Conservation (phyloP, 768 basidiomycete species). For the Amanita fuliginea region DNA sequence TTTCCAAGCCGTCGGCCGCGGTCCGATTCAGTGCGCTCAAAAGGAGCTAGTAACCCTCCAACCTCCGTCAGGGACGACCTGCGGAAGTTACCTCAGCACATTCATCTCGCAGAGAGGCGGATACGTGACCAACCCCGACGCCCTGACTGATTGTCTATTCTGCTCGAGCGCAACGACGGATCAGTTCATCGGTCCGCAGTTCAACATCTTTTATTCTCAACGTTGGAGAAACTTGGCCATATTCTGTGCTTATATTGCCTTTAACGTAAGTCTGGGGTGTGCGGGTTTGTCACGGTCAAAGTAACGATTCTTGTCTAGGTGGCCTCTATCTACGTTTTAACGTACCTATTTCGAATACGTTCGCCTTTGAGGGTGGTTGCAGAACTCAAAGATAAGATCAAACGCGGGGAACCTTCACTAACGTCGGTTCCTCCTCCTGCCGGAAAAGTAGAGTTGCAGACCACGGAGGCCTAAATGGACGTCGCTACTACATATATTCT, state of each 20-base stretch:
- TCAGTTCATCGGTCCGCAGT: constrained; percentile 37
- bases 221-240: constrained; percentile 45
- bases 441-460: background rate
- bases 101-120: constrained; percentile 47
- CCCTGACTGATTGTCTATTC: constrained; percentile 40
- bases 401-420: no score
- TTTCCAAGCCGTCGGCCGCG: constrained; percentile 38
- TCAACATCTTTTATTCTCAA: constrained; percentile 49
- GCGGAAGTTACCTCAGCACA: constrained; percentile 34
- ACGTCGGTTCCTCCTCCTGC: background rate
- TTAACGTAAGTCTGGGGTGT: constrained; percentile 25
- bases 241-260: constrained; percentile 33
- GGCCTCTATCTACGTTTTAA: constrained; percentile 33
- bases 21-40: constrained; percentile 41
- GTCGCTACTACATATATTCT: background rate
- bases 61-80: constrained; percentile 45
- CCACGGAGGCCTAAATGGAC: background rate
- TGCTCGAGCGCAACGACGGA: constrained; percentile 45
- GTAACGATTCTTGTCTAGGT: constrained; percentile 23
- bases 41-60: constrained; percentile 52
- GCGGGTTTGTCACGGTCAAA: background rate
- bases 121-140: constrained; percentile 43
- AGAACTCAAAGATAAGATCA: constrained; percentile 1
- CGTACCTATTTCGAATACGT: constrained; percentile 46
- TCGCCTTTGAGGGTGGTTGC: constrained; percentile 11